Base-by-base conservation (phyloP, 176 grass and related monocot genomes). In the Carex littledalei region DNA sequence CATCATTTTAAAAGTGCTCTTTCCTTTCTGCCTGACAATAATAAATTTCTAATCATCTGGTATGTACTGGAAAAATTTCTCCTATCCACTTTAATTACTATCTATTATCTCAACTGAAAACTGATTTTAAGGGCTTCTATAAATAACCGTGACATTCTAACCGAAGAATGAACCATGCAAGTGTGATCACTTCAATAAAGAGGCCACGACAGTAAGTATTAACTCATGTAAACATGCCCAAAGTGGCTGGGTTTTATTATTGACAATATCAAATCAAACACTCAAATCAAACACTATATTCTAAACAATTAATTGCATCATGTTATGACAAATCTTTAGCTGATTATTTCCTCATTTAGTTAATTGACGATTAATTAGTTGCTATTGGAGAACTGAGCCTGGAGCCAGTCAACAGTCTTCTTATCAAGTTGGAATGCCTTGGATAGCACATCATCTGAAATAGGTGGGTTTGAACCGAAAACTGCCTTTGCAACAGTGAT, bases 381-480 rank as follows among this genome's bases (percentile, higher is more conserved):
- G 70, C 70, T 50, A 14, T 1, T 65, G 3, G 15, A 50, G 39
- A 74, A 18, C 70, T 75, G 70, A 50, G 70, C 39, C n/a, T 75
- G 63, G 13, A 67, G 63, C 63, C 63, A 34, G 29, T 67, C 63
- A 5, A 67, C 63, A 16, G 9, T 34, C 26, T 67, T 67, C 13
- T 67, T 67, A 67, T 67, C 63, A 6, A 67, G 63, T 13, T 67
- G 26, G 3, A 77, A 77, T 52, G 72, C 35, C 41, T 77, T 77
- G 4, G 72, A 16, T 20, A 77, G 72, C 12, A 77, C 72, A 53
- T 77, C 72, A 53, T 77, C 72, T 77, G 39, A 77, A 77, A 77
- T 77, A 8, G 72, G 72, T 26, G 17, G 72, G 41, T 77, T 77
- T 12, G 72, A 77, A 1, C 72, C 72, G 6, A 77, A 77, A 53